Base-by-base conservation (phyloP, 495 filamentous ascomycete species). In the Annulohypoxylon bovei region DNA sequence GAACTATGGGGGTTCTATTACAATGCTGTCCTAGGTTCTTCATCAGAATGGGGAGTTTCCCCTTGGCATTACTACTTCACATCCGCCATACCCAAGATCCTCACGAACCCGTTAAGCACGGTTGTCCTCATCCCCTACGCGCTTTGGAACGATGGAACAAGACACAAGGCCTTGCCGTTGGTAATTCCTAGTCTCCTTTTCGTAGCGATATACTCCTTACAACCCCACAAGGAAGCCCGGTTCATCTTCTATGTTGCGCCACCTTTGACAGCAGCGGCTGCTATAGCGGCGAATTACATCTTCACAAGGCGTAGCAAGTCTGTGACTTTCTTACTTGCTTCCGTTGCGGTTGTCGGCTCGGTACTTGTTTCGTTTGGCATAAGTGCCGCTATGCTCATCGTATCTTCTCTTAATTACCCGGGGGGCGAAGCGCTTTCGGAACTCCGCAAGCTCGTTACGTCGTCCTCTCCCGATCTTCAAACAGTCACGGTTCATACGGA, bases 141-240 rank as follows among this genome's bases (percentile, higher is more conserved):
- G 0, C 78, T 93, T 8, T 70, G 79, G 25, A 83, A 88, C 35
- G 82, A 86, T 0, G 78, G 81, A n/a, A 77, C 81, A 6, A 58
- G 69, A 9, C 61, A 57, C 8, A 70, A 71, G 8, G 86, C 86
- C 2, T 56, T 81, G 4, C 83, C 85, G 14, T 75, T 97, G 16
- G 76, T 92, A 2, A 62, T 90, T 23, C 93, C 96, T 0, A 84
- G 85, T 3, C 39, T 95, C 3, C 74, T 85, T 18, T 99, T 96
- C 72, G 82, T 95, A 5, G 84, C 86, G 0, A 76, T 95, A 37
- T 99, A 97, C 81, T 95, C 92, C 50, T 50, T 86, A 6, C 90
- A 96, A 46, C 94, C 95, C 3, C 95, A 99, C 79, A 99, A 99
- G 77, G 95, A 99, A 80, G 92, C 92, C 82, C 91, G 95, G 18